Evolutionary conservation across 164 flowering plant species (phyloP), one percentile per base, ranked within the genome.

Genomic region (Annona squamosa): DNA sequence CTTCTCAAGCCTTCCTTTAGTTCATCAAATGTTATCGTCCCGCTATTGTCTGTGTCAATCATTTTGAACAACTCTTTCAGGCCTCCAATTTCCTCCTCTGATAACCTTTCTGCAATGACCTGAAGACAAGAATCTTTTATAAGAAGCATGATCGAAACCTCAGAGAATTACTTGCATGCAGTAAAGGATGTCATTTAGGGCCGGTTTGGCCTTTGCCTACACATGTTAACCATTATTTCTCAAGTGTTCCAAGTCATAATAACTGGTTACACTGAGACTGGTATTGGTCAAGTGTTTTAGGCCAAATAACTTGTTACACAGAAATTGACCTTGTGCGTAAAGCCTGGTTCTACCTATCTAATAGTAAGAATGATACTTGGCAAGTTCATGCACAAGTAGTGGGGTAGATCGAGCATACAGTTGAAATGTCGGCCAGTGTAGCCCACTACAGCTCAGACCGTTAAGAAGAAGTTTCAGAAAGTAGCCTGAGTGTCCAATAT

Each of bases 31-130:
- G 98, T 93, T 70, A 93, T 91, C 42, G 94, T 75, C 41, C 97
- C 98, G 78, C 97, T 93, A 66, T 80, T 88, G 76, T 91, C 97
- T 42, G 93, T 83, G 78, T 93, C 98, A 57, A 93, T 87, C 97
- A 91, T 93, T 78, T 86, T 90, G 82, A 93, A 93, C 78, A 93
- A 72, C 84, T 91, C 94, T 81, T 86, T 91, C 76, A 93, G 77
- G 46, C 98, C 98, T 44, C 97, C 98, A 67, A 93, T 93, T 81
- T 93, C 98, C 83, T 93, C 98, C 73, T 93, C 98, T 0, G 98
- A 93, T 44, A 93, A 85, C 70, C 89, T 87, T 78, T 93, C 97
- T 52, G 98, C 98, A 57, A 93, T 93, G 67, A 93, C 97, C 98
- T 93, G 86, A 77, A 77, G 74, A 66, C 1, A 19, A 17, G 62